Conservation (phyloP, 495 filamentous ascomycete genomes). For the Penicillium turbatum region DNA sequence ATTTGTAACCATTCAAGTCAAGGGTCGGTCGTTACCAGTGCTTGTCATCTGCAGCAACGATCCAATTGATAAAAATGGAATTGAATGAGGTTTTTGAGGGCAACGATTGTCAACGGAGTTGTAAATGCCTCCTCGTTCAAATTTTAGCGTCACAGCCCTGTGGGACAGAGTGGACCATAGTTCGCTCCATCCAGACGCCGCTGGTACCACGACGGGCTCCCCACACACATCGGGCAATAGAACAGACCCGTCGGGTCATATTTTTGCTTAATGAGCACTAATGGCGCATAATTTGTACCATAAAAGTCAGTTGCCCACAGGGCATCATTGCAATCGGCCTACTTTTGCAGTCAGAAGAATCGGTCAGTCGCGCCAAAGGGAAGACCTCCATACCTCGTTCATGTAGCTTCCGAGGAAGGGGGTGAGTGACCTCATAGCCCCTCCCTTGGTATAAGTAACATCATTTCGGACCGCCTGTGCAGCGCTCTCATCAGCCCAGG, state of each 20-base stretch:
- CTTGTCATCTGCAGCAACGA: no score
- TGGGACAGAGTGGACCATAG: neutral
- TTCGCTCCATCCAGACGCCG: neutral
- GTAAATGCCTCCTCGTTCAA: neutral
- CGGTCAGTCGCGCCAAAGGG: neutral
- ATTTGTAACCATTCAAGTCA: neutral
- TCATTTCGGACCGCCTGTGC: constrained; percentile 39
- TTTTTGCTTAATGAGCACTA: neutral
- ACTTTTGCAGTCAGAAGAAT: neutral
- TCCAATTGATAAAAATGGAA: no score
- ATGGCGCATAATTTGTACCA: neutral
- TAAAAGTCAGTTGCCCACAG: neutral
- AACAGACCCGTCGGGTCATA: neutral
- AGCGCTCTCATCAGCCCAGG: constrained; percentile 38
- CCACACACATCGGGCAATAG: neutral
- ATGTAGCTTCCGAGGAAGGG: constrained; percentile 36
- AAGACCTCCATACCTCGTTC: constrained; percentile 29
- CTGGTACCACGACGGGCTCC: neutral
- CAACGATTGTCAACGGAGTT: no score
- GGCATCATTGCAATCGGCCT: neutral
- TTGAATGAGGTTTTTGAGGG: no score
- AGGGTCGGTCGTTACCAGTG: no score
- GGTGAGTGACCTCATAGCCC: constrained; percentile 33
- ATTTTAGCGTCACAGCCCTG: neutral
- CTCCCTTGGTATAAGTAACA: constrained; percentile 49